Conservation (phyloP, 2,329 filamentous ascomycete species). For the Colletotrichum chlorophyti region DNA sequence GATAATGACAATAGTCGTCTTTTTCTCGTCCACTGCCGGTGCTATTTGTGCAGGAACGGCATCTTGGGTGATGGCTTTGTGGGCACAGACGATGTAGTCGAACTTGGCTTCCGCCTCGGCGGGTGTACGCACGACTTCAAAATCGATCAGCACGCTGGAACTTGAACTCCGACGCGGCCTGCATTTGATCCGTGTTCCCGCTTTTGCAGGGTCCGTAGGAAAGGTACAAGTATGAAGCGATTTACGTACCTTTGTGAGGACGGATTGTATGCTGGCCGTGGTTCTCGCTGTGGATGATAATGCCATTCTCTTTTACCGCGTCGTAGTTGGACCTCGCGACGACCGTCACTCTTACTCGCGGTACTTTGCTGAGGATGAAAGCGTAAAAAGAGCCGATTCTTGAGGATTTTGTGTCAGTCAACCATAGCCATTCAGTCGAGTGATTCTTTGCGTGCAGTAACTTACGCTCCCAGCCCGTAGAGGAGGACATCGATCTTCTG, state of each 20-base stretch:
- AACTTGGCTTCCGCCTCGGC: constrained; percentile 53
- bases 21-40: constrained; percentile 42
- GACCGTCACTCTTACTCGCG: constrained; percentile 59
- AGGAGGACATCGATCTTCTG: constrained; percentile 46
- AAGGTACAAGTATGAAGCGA: not conserved
- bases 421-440: not conserved
- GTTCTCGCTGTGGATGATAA: constrained; percentile 59
- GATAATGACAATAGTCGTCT: constrained; percentile 62
- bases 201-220: no score
- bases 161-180: no score
- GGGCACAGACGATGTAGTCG: constrained; percentile 63
- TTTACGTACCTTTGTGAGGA: constrained; percentile 47
- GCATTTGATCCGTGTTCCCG: not conserved
- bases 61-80: constrained; percentile 57
- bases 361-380: constrained; percentile 54
- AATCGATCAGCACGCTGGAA: constrained; percentile 14
- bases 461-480: constrained; percentile 62
- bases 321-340: constrained; percentile 68
- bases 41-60: constrained; percentile 41
- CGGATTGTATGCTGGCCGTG: constrained; percentile 61
- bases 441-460: constrained; percentile 5
- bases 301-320: constrained; percentile 58
- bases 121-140: constrained; percentile 51
- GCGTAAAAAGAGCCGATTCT: constrained; percentile 66
- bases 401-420: constrained; percentile 32